These are phyloP conservation scores for Ophiostoma triangulosporum DNA, from an alignment of 2,329 filamentous ascomycete genomes.

Conservation along the genomic window DNA sequence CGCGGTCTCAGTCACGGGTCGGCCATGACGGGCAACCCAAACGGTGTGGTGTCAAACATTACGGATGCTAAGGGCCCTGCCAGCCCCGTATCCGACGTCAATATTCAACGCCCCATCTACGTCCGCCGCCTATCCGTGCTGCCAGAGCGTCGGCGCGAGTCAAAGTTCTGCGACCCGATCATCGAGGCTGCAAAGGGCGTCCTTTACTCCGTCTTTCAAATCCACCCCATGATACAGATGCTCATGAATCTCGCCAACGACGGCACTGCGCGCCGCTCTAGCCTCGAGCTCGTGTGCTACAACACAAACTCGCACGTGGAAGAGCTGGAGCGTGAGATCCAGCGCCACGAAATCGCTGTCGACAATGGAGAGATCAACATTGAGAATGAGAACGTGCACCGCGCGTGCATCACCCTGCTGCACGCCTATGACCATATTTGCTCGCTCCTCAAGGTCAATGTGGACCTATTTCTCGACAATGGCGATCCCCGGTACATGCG, in stretches of 20 bases:
- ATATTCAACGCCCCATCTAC: constrained; percentile 43
- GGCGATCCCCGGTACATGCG: constrained; percentile 54
- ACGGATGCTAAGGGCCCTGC: constrained; percentile 34
- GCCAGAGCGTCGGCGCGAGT: constrained; percentile 49
- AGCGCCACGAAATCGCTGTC: constrained; percentile 41
- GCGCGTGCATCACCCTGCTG: constrained; percentile 49
- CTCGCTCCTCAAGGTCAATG: constrained; percentile 44
- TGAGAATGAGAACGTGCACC: constrained; percentile 50
- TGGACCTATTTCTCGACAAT: constrained; percentile 51
- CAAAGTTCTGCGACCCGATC: constrained; percentile 45
- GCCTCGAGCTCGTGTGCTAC: constrained; percentile 53
- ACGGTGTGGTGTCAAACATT: constrained; percentile 15
- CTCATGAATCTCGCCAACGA: constrained; percentile 49
- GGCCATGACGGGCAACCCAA: constrained; percentile 43
- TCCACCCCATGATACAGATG: constrained; percentile 54
- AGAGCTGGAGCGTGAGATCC: constrained; percentile 50
- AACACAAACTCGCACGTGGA: constrained; percentile 54
- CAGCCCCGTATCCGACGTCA: constrained; percentile 41
- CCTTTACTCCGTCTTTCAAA: constrained; percentile 53
- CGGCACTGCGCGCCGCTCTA: constrained; percentile 45
- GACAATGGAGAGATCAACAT: constrained; percentile 30
- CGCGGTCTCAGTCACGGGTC: constrained; percentile 55
- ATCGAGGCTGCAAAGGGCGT: constrained; percentile 53
- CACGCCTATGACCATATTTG: constrained; percentile 54
- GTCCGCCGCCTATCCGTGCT: constrained; percentile 50